Evolutionary conservation across 306 rosid species (phyloP).

Genomic region (Cicer judaicum): DNA sequence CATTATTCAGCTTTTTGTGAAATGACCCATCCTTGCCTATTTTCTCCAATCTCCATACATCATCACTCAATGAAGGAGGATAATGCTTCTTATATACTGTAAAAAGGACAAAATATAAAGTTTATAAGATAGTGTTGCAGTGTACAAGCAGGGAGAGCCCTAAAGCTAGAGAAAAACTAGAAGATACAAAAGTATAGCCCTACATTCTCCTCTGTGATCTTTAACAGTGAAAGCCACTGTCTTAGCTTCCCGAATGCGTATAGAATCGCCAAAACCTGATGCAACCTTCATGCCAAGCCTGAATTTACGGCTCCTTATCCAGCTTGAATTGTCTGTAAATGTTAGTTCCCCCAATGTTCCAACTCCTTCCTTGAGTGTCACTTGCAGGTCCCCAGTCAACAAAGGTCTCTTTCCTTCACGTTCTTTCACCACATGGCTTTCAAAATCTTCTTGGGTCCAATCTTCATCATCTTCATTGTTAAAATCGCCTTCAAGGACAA

Average conservation of each 20-base stretch:
- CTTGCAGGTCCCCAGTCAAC: conserved; percentile 87
- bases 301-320: conserved; percentile 99
- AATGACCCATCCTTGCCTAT: conserved; percentile 99
- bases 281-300: conserved; percentile 92
- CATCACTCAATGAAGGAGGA: conserved; percentile 88
- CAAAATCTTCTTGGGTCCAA: conserved; percentile 93
- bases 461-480: conserved; percentile 93
- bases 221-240: conserved; percentile 99
- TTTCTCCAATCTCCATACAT: conserved; percentile 98
- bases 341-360: conserved; percentile 93
- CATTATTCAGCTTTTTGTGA: conserved; percentile 78
- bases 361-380: conserved; percentile 95
- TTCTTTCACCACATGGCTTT: conserved; percentile 93
- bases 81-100: conserved; percentile 99
- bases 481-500: conserved; percentile 98
- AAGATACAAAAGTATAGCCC: conserved; percentile 47
- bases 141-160: conserved; percentile 7
- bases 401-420: conserved; percentile 98
- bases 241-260: conserved; percentile 92
- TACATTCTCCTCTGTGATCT: conserved; percentile 99
- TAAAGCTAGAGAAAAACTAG: conserved; percentile 30
- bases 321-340: conserved; percentile 97
- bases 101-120: conserved; percentile 40
- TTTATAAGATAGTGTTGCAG: conserved; percentile 18
- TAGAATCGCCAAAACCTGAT: conserved; percentile 75